Evolutionary conservation across 108 stramenopile genomes (phyloP), one percentile per base, ranked within the genome.

Genomic region (Heterococcus sp.): DNA sequence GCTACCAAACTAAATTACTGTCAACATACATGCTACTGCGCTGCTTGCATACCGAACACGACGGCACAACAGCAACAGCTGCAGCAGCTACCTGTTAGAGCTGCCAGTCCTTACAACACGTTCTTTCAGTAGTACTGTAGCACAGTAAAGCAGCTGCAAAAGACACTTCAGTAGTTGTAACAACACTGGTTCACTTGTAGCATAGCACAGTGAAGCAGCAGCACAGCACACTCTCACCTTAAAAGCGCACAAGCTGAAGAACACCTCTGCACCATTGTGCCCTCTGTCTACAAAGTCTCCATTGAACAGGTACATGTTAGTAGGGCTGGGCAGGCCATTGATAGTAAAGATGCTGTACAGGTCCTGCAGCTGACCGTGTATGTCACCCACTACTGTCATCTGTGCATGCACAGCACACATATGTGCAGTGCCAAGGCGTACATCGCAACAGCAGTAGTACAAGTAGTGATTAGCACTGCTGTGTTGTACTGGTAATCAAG

Each of bases 231-330:
- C 46, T 8, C 46, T 32, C 31, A 81, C 68, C 74, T 89, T 89
- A 37, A 90, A 77, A 21, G 85, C 79, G 58, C 90, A 84, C 31
- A 91, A 82, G 31, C 87, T 65, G 39, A 66, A 72, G 65, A 89
- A 74, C 0, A 90, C 70, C 65, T 90, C 90, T n/a, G 66, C 72
- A n/a, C 89, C 88, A 2, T 87, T 64, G 33, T 35, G 63, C 4
- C 90, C 90, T 14, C 90, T 78, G 67, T 91, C 90, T 36, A 91
- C 89, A 58, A 90, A 90, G 65, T 91, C 90, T 2, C 90, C 90
- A 78, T 91, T 91, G 87, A 91, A 89, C 21, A 91, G 74, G 83
- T 90, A 91, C 30, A 69, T 33, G 82, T 89, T 90, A 8, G 39
- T 40, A 32, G 32, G 28, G n/a, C 46, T 36, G 32, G 90, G 90